Percentiles rank a stretch among this genome's conserved stretches.
These are phyloP conservation scores for Oryza longistaminata DNA, from an alignment of 176 grass and related monocot genomes.

Conservation along the genomic window DNA sequence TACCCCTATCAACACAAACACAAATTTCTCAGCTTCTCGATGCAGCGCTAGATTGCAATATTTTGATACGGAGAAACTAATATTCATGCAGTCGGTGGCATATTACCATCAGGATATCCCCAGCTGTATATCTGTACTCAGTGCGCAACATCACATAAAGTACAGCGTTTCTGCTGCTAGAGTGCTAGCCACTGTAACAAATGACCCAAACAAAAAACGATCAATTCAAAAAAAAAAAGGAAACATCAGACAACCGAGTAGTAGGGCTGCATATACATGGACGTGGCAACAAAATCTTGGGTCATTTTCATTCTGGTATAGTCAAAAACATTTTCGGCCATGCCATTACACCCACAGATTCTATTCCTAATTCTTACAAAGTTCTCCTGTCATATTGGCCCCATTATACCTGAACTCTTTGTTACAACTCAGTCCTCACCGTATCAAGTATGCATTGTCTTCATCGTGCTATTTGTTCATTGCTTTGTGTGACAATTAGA, in stretches of 20 bases:
- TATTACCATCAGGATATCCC: not conserved
- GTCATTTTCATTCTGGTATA: not conserved
- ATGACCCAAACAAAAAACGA: not conserved
- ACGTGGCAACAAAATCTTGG: not conserved
- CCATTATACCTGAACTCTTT: not conserved
- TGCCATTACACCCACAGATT: not conserved
- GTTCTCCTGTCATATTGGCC: not conserved
- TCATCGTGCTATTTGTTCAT: not conserved
- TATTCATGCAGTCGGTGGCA: no score
- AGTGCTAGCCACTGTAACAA: not conserved
- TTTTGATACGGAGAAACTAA: no score
- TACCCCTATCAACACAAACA: no score
- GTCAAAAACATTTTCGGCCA: not conserved
- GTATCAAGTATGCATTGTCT: not conserved
- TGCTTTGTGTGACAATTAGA: not conserved
- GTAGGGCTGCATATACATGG: no score
- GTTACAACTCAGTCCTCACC: not conserved
- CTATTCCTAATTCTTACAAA: not conserved
- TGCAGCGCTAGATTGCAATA: no score
- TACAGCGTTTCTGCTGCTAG: not conserved
- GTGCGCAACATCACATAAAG: not conserved
- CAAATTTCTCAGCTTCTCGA: no score
- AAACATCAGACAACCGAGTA: no score
- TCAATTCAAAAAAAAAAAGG: no score
- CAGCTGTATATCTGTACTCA: not conserved